Evolutionary conservation across 352 stramenopile species (phyloP).

Genomic region (Phytophthora pisi): DNA sequence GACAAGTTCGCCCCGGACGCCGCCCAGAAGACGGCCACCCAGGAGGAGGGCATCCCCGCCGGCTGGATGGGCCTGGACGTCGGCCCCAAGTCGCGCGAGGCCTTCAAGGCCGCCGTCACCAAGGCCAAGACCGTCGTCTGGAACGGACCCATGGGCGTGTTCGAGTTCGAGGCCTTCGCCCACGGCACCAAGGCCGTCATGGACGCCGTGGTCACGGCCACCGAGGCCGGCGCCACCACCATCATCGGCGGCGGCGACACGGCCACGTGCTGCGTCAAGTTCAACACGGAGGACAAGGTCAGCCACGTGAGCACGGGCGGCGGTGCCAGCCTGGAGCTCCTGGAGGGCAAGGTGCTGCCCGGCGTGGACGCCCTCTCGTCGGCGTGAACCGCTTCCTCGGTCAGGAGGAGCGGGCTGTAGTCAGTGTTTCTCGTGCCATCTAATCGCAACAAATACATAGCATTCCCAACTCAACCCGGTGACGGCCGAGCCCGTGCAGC

Average conservation of each 20-base stretch:
- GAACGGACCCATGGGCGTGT: constrained; percentile 99
- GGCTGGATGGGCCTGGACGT: constrained; percentile 99
- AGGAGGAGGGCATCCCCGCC: constrained; percentile 93
- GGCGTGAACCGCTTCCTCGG: constrained; percentile 49
- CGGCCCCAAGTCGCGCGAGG: constrained; percentile 92
- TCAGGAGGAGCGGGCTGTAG: constrained; percentile 33
- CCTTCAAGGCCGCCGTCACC: constrained; percentile 80
- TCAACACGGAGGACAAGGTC: constrained; percentile 90
- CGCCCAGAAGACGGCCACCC: constrained; percentile 88
- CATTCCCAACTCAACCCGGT: constrained; percentile 13
- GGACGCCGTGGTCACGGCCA: constrained; percentile 96
- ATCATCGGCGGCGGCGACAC: constrained; percentile 99
- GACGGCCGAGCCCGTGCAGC: background rate
- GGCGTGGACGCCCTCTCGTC: constrained; percentile 95
- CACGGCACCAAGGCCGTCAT: constrained; percentile 96
- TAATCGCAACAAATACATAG: constrained; percentile 34
- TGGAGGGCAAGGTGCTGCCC: constrained; percentile 98
- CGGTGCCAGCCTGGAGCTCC: constrained; percentile 96
- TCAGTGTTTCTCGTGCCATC: constrained; percentile 29
- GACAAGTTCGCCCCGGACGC: constrained; percentile 98
- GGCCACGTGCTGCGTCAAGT: constrained; percentile 89
- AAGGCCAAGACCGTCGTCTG: constrained; percentile 97
- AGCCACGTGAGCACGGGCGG: constrained; percentile 93
- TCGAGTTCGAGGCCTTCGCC: constrained; percentile 98
- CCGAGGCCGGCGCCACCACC: constrained; percentile 93